These are phyloP conservation scores for Gossypium gossypioides DNA, from an alignment of 441 rosid species.

Conservation along the genomic window DNA sequence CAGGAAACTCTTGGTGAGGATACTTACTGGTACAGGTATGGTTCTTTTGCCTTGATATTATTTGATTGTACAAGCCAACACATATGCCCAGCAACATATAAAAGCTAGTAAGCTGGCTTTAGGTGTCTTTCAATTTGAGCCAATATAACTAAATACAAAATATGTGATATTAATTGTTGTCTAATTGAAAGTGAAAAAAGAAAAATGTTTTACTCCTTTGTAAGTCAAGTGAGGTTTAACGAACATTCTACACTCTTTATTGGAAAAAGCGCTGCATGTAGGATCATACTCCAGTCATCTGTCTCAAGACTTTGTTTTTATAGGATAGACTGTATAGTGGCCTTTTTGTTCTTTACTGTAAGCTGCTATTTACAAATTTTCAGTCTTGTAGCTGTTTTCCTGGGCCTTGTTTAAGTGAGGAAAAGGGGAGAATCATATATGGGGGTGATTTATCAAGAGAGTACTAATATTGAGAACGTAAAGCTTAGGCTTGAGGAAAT, in stretches of 20 bases:
- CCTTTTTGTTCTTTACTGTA: background rate
- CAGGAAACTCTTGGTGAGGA: conserved; percentile 46
- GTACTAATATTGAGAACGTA: background rate
- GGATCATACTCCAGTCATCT: background rate
- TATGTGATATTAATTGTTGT: background rate
- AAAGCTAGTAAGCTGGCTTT: background rate
- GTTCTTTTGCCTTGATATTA: conserved; percentile 15
- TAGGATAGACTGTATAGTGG: background rate
- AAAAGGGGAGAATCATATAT: background rate
- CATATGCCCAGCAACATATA: background rate
- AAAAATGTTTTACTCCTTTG: background rate
- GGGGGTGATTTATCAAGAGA: background rate
- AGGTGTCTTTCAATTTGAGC: background rate
- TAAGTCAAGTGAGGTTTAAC: background rate
- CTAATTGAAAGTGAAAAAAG: background rate
- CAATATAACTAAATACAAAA: background rate
- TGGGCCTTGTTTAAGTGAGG: background rate
- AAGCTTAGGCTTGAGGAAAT: background rate
- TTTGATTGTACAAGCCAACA: background rate
- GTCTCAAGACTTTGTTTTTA: background rate
- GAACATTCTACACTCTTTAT: background rate
- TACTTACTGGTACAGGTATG: conserved; percentile 62
- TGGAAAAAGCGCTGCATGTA: background rate
- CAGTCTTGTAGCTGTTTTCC: background rate
- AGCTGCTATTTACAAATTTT: background rate